Percentiles rank a stretch among this genome's conserved stretches.
Conservation (phyloP, 2,329 filamentous ascomycete genomes). For the Stagonosporopsis rhizophila region DNA sequence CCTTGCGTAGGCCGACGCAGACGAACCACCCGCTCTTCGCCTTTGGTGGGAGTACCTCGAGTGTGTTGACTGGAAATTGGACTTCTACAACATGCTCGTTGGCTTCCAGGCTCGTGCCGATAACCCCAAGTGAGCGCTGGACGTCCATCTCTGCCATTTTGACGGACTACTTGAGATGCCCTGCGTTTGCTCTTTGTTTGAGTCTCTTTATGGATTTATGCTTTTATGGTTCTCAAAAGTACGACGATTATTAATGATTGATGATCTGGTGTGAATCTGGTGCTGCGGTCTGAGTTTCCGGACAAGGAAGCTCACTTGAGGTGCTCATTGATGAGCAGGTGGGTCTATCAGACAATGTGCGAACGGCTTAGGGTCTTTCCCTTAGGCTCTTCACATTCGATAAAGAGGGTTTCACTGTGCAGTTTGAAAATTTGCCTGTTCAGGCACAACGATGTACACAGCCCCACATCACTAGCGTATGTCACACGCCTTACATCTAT, state of each 20-base stretch:
- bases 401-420: neutral
- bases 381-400: neutral
- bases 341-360: neutral
- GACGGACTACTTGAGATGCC: neutral
- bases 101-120: conserved; percentile 25
- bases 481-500: neutral
- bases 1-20: conserved; percentile 45
- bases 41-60: conserved; percentile 59
- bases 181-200: too few relatives aligned
- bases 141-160: neutral
- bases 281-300: neutral
- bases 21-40: conserved; percentile 50
- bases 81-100: conserved; percentile 53
- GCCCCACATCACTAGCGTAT: conserved; percentile 6
- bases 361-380: too few relatives aligned
- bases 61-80: conserved; percentile 51
- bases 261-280: neutral
- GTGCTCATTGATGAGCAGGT: neutral
- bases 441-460: conserved; percentile 1
- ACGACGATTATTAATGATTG: too few relatives aligned
- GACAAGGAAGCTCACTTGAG: neutral
- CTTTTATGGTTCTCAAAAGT: neutral
- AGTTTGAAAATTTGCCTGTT: neutral
- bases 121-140: neutral
- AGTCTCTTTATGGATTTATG: neutral